These are phyloP conservation scores for Podospora conica DNA, from an alignment of 495 filamentous ascomycete genomes.

Conservation along the genomic window DNA sequence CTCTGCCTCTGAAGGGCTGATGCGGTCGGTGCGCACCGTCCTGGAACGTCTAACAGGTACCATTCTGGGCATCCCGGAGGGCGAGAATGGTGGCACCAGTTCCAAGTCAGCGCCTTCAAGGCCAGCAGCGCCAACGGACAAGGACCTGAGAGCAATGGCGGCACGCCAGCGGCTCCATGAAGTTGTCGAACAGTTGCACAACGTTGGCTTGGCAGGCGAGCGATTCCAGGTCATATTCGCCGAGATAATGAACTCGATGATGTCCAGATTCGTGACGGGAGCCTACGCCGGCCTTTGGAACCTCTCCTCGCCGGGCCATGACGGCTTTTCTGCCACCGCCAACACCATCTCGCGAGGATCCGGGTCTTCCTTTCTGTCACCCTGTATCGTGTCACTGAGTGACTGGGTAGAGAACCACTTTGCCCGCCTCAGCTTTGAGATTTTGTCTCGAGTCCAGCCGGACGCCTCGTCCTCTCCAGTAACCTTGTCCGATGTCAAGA, in stretches of 20 bases:
- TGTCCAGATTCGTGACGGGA: conserved; percentile 58
- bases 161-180: conserved; percentile 49
- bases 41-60: conserved; percentile 46
- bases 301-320: conserved; percentile 1
- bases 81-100: conserved; percentile 7
- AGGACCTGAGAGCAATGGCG: conserved; percentile 27
- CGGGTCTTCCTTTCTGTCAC: conserved; percentile 42
- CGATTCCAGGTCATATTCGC: conserved; percentile 71
- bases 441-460: conserved; percentile 39
- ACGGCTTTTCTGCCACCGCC: conserved; percentile 13
- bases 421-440: conserved; percentile 58
- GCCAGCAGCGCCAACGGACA: conserved; percentile 17
- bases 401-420: conserved; percentile 71
- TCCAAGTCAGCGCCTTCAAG: conserved; percentile 10
- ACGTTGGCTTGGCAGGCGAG: conserved; percentile 69
- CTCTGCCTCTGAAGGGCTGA: conserved; percentile 51
- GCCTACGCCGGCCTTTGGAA: conserved; percentile 57
- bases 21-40: conserved; percentile 46
- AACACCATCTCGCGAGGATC: conserved; percentile 19
- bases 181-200: conserved; percentile 56
- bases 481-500: conserved; percentile 56
- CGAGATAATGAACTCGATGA: conserved; percentile 61
- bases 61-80: conserved; percentile 50
- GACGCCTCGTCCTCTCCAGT: conserved; percentile 30
- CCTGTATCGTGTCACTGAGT: conserved; percentile 50